These are phyloP conservation scores for Colletotrichum gigasporum DNA, from an alignment of 2,329 filamentous ascomycete species.

Conservation along the genomic window DNA sequence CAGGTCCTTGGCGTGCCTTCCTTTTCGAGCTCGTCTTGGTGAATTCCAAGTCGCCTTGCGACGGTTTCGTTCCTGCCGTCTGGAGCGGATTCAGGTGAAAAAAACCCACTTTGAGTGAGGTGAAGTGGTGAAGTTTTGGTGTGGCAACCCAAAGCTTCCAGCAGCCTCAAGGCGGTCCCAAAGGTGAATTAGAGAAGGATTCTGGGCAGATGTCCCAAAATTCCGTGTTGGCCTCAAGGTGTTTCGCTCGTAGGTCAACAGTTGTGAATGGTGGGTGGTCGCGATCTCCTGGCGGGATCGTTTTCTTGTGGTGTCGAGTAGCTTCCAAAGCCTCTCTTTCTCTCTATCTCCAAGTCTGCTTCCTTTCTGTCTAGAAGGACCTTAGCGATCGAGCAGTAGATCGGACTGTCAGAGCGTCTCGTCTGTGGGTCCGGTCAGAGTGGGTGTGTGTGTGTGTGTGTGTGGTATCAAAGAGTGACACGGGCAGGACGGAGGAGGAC, in stretches of 20 bases:
- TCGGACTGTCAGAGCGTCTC: conserved; percentile 16
- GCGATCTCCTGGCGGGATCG: conserved; percentile 6
- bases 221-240: conserved; percentile 18
- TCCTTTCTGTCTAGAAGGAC: conserved; percentile 28
- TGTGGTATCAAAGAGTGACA: conserved; percentile 30
- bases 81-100: conserved; percentile 9
- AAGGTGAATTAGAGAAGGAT: conserved; percentile 1
- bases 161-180: not conserved
- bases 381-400: conserved; percentile 20
- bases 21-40: conserved; percentile 2
- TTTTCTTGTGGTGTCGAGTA: conserved; percentile 7
- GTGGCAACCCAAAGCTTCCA: conserved; percentile 1
- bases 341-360: conserved; percentile 25
- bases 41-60: conserved; percentile 1
- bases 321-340: conserved; percentile 17
- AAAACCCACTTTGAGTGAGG: conserved; percentile 13
- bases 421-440: conserved; percentile 24
- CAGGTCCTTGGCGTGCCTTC: conserved; percentile 19
- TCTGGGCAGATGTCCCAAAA: not conserved
- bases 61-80: conserved; percentile 8
- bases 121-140: not conserved
- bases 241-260: conserved; percentile 20
- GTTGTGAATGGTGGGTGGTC: conserved; percentile 12
- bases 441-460: not conserved
- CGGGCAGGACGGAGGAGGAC: conserved; percentile 25